A percentile compares a stretch with the other conserved stretches of the same genome.
phyloP scores from a whole-genome alignment of 2,329 filamentous ascomycete genomes.

The Colletotrichum navitas region DNA sequence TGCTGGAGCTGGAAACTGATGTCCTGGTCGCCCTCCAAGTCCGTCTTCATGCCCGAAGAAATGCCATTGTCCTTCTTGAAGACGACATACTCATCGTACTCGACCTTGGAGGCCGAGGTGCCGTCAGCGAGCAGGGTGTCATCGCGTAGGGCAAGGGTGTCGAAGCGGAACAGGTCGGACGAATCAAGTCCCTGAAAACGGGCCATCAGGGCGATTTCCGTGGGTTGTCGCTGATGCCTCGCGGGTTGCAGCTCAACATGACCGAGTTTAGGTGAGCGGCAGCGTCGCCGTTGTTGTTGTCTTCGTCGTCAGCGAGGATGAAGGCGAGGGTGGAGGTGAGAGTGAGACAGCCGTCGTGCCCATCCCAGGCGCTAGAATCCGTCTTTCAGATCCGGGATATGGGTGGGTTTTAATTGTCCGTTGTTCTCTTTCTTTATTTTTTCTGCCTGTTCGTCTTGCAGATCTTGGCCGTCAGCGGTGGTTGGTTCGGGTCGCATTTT shows the following conservation, averaged over 20 bases:
- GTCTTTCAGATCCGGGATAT: slow-evolving; percentile 1
- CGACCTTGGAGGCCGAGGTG: slow-evolving; percentile 50
- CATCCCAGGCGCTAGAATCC: slow-evolving; percentile 1
- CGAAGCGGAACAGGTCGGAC: slow-evolving; percentile 55
- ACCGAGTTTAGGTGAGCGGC: slow-evolving; percentile 8
- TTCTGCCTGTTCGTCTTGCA: slow-evolving; percentile 18
- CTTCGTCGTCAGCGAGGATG: background rate
- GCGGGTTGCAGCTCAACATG: slow-evolving; percentile 32
- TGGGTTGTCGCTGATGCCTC: slow-evolving; percentile 16
- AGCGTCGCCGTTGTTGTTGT: too few relatives aligned
- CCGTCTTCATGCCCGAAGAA: slow-evolving; percentile 14
- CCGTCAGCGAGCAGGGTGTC: slow-evolving; percentile 51
- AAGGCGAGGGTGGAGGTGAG: slow-evolving; percentile 19
- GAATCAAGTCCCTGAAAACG: slow-evolving; percentile 39
- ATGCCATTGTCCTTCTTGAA: slow-evolving; percentile 47
- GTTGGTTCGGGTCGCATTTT: slow-evolving; percentile 27
- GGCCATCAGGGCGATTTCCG: slow-evolving; percentile 35
- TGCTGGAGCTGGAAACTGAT: slow-evolving; percentile 52
- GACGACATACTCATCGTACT: slow-evolving; percentile 56
- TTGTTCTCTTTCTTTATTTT: slow-evolving; percentile 4
- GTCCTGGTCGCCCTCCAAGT: slow-evolving; percentile 34
- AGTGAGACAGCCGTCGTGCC: slow-evolving; percentile 4
- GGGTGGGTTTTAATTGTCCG: slow-evolving; percentile 12
- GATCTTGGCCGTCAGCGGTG: slow-evolving; percentile 33
- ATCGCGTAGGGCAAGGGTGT: slow-evolving; percentile 50